Conservation (phyloP, 257 asterid species). For the Fraxinus cuspidata region DNA sequence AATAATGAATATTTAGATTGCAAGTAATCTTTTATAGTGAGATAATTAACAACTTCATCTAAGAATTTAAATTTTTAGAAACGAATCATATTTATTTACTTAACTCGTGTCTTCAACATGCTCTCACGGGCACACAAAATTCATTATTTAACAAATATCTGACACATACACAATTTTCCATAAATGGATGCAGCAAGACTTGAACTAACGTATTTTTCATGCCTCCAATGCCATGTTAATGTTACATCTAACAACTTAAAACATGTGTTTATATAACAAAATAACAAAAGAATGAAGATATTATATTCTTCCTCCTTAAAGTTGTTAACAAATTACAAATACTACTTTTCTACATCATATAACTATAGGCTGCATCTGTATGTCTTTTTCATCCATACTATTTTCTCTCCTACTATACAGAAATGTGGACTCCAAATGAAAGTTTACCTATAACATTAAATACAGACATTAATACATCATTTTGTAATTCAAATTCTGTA, state of each 20-base stretch:
- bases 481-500: background rate
- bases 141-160: no score
- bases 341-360: background rate
- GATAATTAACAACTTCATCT: no score
- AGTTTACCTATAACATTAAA: background rate
- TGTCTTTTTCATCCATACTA: background rate
- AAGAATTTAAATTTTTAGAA: no score
- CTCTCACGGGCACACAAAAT: no score
- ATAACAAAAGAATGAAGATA: background rate
- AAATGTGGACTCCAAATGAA: background rate
- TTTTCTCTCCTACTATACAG: background rate
- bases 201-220: background rate
- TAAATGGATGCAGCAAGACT: background rate
- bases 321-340: background rate
- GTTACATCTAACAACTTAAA: background rate
- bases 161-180: background rate
- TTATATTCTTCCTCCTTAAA: background rate
- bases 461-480: background rate
- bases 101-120: no score
- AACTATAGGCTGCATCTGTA: background rate
- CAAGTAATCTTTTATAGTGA: no score
- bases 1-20: no score
- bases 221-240: background rate
- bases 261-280: background rate
- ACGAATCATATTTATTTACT: no score